These are phyloP conservation scores for Eucalyptus camaldulensis DNA, from an alignment of 345 rosid genomes.

Conservation along the genomic window DNA sequence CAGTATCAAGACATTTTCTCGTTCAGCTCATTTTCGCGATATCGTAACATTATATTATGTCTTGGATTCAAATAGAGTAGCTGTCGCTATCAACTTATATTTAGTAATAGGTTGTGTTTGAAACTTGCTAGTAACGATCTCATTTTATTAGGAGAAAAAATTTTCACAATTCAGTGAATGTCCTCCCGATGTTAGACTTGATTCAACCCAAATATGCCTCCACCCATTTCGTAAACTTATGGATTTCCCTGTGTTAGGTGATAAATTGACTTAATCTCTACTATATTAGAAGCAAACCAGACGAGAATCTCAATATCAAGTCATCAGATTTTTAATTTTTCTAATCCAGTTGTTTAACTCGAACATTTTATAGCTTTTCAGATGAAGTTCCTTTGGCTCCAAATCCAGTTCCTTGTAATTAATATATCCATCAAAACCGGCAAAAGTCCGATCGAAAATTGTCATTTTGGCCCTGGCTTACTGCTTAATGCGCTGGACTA, in stretches of 20 bases:
- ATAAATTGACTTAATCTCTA: not conserved
- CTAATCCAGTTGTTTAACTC: not conserved
- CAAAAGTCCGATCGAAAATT: not conserved
- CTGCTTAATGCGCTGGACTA: not conserved
- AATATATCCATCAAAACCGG: not conserved
- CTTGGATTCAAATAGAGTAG: not conserved
- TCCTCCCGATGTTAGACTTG: not conserved
- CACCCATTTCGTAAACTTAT: not conserved
- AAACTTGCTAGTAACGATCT: accelerated
- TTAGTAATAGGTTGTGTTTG: not conserved
- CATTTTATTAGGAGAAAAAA: not conserved
- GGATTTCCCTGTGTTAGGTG: not conserved
- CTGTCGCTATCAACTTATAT: not conserved
- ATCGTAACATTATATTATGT: not conserved
- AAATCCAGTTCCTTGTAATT: not conserved
- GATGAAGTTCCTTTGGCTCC: not conserved
- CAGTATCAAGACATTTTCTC: not conserved
- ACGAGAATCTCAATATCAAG: not conserved
- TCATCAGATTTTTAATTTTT: not conserved
- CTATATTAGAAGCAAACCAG: not conserved
- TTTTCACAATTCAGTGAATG: not conserved
- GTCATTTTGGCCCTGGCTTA: not conserved
- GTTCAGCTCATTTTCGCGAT: not conserved
- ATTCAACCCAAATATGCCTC: not conserved
- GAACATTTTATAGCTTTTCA: not conserved